phyloP scores from a whole-genome alignment of 1,284 basidiomycete species.

The Apiotrichum veenhuisii region DNA sequence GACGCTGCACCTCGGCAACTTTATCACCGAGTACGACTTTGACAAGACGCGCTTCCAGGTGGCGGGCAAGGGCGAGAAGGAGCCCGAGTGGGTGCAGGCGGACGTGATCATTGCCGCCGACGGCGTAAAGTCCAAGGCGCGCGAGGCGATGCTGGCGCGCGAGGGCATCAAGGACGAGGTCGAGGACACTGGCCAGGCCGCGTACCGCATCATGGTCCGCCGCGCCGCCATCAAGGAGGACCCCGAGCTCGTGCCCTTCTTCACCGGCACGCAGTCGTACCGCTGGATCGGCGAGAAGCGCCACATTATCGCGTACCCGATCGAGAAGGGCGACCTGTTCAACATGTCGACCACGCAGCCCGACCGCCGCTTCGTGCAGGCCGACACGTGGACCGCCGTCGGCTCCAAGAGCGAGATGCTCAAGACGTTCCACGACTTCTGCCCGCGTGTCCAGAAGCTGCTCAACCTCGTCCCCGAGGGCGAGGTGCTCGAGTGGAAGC shows the following conservation, averaged over 20 bases:
- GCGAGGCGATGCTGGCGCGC: conserved; percentile 38
- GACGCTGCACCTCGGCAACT: conserved; percentile 31
- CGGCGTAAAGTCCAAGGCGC: conserved; percentile 43
- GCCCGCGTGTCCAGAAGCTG: conserved; percentile 46
- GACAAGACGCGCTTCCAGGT: conserved; percentile 36
- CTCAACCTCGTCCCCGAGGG: conserved; percentile 43
- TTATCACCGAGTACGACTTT: conserved; percentile 41
- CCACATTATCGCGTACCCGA: conserved; percentile 50
- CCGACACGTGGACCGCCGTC: conserved; percentile 43
- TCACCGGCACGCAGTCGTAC: conserved; percentile 37
- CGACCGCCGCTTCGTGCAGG: conserved; percentile 41
- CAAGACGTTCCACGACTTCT: conserved; percentile 43
- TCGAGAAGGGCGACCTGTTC: conserved; percentile 38
- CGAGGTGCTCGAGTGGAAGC: conserved; percentile 48
- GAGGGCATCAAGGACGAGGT: conserved; percentile 42
- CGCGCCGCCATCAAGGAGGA: conserved; percentile 40
- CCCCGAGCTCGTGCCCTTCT: conserved; percentile 45
- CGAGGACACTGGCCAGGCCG: conserved; percentile 49
- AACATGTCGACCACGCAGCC: conserved; percentile 49
- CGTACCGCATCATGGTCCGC: conserved; percentile 47
- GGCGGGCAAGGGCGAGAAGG: conserved; percentile 1
- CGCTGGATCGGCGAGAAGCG: conserved; percentile 48
- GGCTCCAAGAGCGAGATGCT: conserved; percentile 45
- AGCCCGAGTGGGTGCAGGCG: conserved; percentile 37
- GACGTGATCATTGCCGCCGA: conserved; percentile 48